A percentile compares a stretch with the other conserved stretches of the same genome.
Conservation (phyloP, 352 stramenopile species). For the Pythium graminicola region DNA sequence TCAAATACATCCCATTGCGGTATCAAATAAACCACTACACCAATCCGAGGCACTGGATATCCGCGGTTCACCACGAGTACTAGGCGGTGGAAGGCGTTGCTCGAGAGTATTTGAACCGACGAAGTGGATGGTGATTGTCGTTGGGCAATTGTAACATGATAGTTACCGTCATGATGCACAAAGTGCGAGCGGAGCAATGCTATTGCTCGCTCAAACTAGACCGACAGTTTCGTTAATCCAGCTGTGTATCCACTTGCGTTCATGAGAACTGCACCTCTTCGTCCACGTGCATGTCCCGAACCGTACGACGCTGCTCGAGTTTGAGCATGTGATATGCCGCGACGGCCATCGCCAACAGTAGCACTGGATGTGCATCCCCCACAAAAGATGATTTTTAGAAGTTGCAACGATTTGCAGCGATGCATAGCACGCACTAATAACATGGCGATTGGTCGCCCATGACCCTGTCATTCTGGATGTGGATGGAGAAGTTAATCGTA, state of each 20-base stretch:
- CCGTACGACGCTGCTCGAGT: slow-evolving; percentile 40
- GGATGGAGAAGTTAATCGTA: no score
- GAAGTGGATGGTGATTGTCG: not conserved
- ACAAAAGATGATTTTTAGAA: no score
- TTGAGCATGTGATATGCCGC: slow-evolving; percentile 53
- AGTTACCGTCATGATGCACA: slow-evolving; percentile 19
- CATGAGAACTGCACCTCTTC: slow-evolving; percentile 28
- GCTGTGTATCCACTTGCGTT: not conserved
- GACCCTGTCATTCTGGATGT: no score
- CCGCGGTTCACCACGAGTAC: slow-evolving; percentile 53
- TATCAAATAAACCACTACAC: slow-evolving; percentile 19
- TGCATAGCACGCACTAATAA: no score
- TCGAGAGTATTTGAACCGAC: not conserved
- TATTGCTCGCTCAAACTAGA: slow-evolving; percentile 48
- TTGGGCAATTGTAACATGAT: slow-evolving; percentile 40
- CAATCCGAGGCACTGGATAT: slow-evolving; percentile 44
- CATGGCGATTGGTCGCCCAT: not conserved
- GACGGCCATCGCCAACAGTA: slow-evolving; percentile 48
- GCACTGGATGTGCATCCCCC: no score
- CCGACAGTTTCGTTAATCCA: not conserved
- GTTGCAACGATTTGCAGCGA: no score
- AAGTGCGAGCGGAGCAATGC: slow-evolving; percentile 37
- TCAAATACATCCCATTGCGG: not conserved
- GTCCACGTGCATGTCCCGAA: slow-evolving; percentile 24
- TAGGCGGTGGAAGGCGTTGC: not conserved